Percentiles rank a stretch among this genome's conserved stretches.
Evolutionary conservation across 176 grass and related monocot genomes (phyloP).

Genomic region (Zea mays): Zm-B73-REFERENCE-NAM-5.0 NC_050096.1:162016501-162017000

Average conservation of each 20-base stretch:
- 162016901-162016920: not conserved
- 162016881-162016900: not conserved
- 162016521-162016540: conserved; percentile 1
- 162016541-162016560: not conserved
- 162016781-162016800: conserved; percentile 59
- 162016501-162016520: not conserved
- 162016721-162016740: conserved; percentile 76
- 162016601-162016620: conserved; percentile 6
- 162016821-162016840: not conserved
- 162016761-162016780: conserved; percentile 60
- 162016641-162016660: not conserved
- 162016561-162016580: not conserved
- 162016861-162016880: not conserved
- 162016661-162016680: not conserved
- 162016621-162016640: not conserved
- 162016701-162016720: conserved; percentile 65
- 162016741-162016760: conserved; percentile 62
- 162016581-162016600: not conserved
- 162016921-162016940: no score
- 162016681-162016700: conserved; percentile 27
- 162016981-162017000: no score
- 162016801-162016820: not conserved
- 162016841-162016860: not conserved
- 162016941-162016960: no score
- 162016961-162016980: no score